Evolutionary conservation across 1,284 basidiomycete species (phyloP).

Genomic region (Cutaneotrichosporon dermatis): DNA sequence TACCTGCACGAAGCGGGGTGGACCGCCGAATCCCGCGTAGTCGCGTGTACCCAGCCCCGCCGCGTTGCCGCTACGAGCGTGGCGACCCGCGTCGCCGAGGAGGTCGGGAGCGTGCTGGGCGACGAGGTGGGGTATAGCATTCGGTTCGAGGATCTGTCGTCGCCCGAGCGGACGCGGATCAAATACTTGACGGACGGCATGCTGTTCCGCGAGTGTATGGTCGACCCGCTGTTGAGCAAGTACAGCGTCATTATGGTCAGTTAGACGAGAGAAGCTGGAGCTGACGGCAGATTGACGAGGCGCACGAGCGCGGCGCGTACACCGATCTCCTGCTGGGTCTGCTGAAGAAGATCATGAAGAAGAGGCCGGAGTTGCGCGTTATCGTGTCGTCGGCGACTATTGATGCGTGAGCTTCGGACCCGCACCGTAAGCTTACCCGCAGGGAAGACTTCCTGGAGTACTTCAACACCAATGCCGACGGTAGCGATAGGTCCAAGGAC

Average conservation of each 20-base stretch:
- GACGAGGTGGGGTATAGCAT: constrained; percentile 97
- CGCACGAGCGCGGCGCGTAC: constrained; percentile 90
- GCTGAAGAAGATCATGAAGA: constrained; percentile 88
- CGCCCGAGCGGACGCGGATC: constrained; percentile 70
- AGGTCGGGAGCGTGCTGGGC: constrained; percentile 81
- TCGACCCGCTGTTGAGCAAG: constrained; percentile 78
- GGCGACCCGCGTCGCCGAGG: constrained; percentile 79
- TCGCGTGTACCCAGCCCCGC: constrained; percentile 90
- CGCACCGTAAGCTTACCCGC: background rate
- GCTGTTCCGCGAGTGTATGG: constrained; percentile 88
- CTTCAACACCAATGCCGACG: constrained; percentile 60
- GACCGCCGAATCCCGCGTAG: constrained; percentile 70
- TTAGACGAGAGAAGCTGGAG: constrained; percentile 4
- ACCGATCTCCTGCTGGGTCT: constrained; percentile 91
- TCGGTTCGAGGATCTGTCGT: constrained; percentile 89
- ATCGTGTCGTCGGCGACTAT: constrained; percentile 94
- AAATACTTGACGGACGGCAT: constrained; percentile 98
- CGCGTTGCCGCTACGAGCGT: constrained; percentile 94
- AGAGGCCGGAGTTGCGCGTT: constrained; percentile 79
- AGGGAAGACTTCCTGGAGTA: constrained; percentile 75
- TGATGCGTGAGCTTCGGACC: constrained; percentile 59
- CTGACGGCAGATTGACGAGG: constrained; percentile 76
- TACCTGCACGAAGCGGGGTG: constrained; percentile 87
- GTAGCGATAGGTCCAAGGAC: constrained; percentile 42
- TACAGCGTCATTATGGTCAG: constrained; percentile 93